Evolutionary conservation across 1,139 yeast species (phyloP).

Genomic region (Kazachstania sp.): DNA sequence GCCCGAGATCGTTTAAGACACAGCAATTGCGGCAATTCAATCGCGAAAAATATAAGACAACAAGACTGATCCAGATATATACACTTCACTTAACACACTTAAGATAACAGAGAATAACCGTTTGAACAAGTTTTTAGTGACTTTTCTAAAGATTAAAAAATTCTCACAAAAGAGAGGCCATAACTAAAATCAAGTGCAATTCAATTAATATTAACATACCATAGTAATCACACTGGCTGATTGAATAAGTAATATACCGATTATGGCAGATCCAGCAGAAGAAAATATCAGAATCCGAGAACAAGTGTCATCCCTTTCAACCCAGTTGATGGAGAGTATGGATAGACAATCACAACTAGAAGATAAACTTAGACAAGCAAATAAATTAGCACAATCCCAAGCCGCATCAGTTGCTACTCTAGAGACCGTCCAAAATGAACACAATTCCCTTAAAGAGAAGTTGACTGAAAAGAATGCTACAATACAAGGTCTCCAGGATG

Average conservation of each 20-base stretch:
- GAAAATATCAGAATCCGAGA: slow-evolving; percentile 40
- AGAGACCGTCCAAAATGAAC: slow-evolving; percentile 25
- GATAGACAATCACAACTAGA: slow-evolving; percentile 50
- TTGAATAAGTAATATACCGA: not conserved
- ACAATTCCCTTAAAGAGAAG: slow-evolving; percentile 28
- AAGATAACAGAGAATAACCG: no score
- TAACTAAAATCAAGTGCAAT: no score
- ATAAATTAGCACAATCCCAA: slow-evolving; percentile 20
- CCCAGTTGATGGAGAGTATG: slow-evolving; percentile 53
- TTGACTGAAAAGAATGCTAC: slow-evolving; percentile 33
- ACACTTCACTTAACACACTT: no score
- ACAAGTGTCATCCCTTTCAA: slow-evolving; percentile 50
- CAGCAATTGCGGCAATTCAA: no score
- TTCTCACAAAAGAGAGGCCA: no score
- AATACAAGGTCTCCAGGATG: slow-evolving; percentile 29
- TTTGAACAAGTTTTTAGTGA: no score
- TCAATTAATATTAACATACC: no score
- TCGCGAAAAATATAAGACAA: no score
- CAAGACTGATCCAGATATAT: no score
- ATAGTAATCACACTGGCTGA: no score
- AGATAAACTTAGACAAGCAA: slow-evolving; percentile 28
- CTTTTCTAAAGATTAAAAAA: no score
- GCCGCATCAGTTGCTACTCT: slow-evolving; percentile 12
- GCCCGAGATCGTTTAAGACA: no score
- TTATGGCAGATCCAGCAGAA: slow-evolving; percentile 16